Conservation (phyloP, 495 filamentous ascomycete species). For the Annulohypoxylon maeteangense region DNA sequence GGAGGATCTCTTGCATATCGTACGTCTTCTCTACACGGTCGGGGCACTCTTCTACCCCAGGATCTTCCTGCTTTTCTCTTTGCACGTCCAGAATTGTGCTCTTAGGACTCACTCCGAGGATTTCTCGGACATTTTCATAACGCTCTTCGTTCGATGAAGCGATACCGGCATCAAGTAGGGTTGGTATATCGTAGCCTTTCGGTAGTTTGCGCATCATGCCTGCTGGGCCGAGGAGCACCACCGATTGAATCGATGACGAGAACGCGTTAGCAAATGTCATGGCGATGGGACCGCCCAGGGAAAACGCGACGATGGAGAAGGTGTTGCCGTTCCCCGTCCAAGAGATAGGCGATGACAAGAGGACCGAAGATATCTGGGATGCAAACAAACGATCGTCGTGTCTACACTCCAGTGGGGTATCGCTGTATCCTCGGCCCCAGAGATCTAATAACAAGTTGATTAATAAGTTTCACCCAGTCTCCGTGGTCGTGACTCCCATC, state of each 20-base stretch:
- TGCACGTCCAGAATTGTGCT: conserved; percentile 22
- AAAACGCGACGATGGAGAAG: conserved; percentile 84
- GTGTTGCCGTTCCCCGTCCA: conserved; percentile 68
- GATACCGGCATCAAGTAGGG: conserved; percentile 25
- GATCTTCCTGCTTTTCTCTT: no score
- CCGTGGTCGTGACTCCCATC: not conserved
- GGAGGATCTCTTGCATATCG: conserved; percentile 35
- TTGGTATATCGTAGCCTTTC: conserved; percentile 35
- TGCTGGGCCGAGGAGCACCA: conserved; percentile 80
- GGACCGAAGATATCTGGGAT: conserved; percentile 73
- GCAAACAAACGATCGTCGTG: conserved; percentile 79
- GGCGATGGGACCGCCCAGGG: conserved; percentile 81
- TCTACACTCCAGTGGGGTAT: conserved; percentile 69
- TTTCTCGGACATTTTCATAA: conserved; percentile 30
- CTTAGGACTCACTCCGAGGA: conserved; percentile 28
- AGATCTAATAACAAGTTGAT: conserved; percentile 57
- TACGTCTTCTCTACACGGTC: conserved; percentile 30
- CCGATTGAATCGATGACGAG: conserved; percentile 68
- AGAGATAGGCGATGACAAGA: conserved; percentile 72
- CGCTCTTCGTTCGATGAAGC: no score
- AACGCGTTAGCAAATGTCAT: conserved; percentile 76
- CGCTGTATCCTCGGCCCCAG: conserved; percentile 82
- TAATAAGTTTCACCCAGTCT: not conserved
- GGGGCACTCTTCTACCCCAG: no score
- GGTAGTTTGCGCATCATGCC: conserved; percentile 68